phyloP scores from a whole-genome alignment of 768 basidiomycete species.

The Tylopilus felleus region DNA sequence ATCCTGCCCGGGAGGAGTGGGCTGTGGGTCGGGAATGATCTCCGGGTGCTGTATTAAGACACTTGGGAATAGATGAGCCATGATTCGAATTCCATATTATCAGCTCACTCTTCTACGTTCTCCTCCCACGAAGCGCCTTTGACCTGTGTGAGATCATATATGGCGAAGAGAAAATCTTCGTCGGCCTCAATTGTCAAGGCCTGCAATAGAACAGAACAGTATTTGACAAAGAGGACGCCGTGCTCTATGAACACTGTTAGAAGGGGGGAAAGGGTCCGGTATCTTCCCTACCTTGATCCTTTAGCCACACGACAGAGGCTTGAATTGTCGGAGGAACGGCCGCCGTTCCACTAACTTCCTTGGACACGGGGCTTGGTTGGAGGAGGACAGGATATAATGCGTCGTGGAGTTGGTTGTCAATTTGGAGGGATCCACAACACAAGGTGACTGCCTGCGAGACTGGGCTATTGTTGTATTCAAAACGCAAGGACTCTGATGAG shows the following conservation, averaged over 20 bases:
- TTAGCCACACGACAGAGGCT: conserved; percentile 82
- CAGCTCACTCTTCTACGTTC: conserved; percentile 65
- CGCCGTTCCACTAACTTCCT: conserved; percentile 69
- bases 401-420: conserved; percentile 98
- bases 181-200: conserved; percentile 95
- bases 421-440: conserved; percentile 82
- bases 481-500: conserved; percentile 70
- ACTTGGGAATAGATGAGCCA: conserved; percentile 37
- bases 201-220: conserved; percentile 90
- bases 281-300: conserved; percentile 72
- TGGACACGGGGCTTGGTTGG: conserved; percentile 87
- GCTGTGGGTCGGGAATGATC: conserved; percentile 67
- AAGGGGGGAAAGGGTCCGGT: not conserved
- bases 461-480: conserved; percentile 80
- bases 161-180: conserved; percentile 90
- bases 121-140: conserved; percentile 90
- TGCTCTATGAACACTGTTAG: conserved; percentile 57
- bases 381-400: conserved; percentile 92
- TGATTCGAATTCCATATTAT: not conserved
- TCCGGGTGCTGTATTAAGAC: conserved; percentile 68
- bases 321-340: conserved; percentile 82
- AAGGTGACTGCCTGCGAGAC: conserved; percentile 78
- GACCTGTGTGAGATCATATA: conserved; percentile 90
- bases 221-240: conserved; percentile 97
- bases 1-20: conserved; percentile 65